These are phyloP conservation scores for Tripterygium wilfordii DNA, from an alignment of 177 flowering plant genomes.

Conservation along the genomic window DNA sequence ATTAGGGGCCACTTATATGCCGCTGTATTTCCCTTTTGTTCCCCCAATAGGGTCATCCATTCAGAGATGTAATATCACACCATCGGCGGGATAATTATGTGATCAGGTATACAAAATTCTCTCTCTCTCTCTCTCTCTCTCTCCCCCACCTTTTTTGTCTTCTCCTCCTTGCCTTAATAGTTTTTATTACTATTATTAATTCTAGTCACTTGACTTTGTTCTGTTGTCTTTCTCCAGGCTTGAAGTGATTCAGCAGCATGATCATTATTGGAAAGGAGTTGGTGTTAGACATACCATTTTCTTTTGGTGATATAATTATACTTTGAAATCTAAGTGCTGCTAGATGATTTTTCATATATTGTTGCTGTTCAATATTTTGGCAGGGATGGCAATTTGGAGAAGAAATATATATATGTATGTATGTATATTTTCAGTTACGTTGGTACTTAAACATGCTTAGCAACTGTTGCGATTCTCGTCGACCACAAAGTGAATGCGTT, in stretches of 20 bases:
- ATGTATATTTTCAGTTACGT: background rate
- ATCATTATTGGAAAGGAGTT: background rate
- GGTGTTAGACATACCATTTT: background rate
- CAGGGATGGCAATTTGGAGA: slow-evolving; percentile 5
- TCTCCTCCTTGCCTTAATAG: background rate
- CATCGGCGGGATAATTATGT: slow-evolving; percentile 3
- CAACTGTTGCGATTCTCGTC: background rate
- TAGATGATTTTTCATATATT: background rate
- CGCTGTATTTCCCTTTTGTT: slow-evolving; percentile 8
- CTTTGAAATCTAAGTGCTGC: no score
- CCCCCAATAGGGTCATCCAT: no score
- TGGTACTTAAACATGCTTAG: background rate
- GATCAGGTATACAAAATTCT: slow-evolving; percentile 10
- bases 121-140: background rate
- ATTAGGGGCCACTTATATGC: slow-evolving; percentile 20
- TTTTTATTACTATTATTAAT: no score
- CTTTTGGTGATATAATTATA: background rate
- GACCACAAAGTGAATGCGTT: background rate
- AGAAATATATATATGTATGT: no score
- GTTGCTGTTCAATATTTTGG: slow-evolving; percentile 6
- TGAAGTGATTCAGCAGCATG: background rate
- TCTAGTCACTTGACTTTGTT: no score
- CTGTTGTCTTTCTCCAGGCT: no score
- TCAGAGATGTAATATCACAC: slow-evolving; percentile 6
- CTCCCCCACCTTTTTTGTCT: no score